Conservation (phyloP, 2,329 filamentous ascomycete genomes). For the Colletotrichum sidae region DNA sequence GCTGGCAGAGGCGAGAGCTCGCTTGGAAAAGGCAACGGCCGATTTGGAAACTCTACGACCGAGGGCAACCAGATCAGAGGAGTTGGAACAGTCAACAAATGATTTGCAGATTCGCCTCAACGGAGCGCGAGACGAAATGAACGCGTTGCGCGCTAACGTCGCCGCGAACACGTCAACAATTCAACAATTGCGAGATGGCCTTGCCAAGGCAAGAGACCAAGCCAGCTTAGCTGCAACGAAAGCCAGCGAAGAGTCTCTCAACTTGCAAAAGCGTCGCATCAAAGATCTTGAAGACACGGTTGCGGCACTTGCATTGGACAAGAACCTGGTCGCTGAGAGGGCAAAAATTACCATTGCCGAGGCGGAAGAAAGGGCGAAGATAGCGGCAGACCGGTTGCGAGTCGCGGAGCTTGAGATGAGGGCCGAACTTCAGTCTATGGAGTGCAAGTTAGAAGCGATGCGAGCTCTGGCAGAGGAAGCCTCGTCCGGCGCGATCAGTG, state of each 20-base stretch:
- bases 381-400: conserved; percentile 76
- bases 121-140: conserved; percentile 55
- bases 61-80: conserved; percentile 61
- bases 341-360: conserved; percentile 76
- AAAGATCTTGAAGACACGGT: conserved; percentile 68
- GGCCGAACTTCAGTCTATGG: conserved; percentile 80
- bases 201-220: conserved; percentile 74
- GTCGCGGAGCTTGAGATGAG: conserved; percentile 81
- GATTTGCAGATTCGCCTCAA: conserved; percentile 41
- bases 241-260: conserved; percentile 74
- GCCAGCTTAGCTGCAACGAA: conserved; percentile 76
- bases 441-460: conserved; percentile 90
- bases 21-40: conserved; percentile 67
- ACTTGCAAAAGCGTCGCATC: conserved; percentile 68
- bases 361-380: conserved; percentile 77
- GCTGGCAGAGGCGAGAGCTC: conserved; percentile 67
- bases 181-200: conserved; percentile 74
- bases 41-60: conserved; percentile 61
- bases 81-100: conserved; percentile 64
- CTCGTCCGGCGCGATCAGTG: conserved; percentile 82
- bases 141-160: conserved; percentile 71
- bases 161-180: conserved; percentile 74
- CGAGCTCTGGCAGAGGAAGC: conserved; percentile 89
- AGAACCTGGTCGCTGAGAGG: conserved; percentile 75
- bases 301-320: conserved; percentile 80